These are phyloP conservation scores for Clonostachys sp. DNA, from an alignment of 2,329 filamentous ascomycete species.

Conservation along the genomic window DNA sequence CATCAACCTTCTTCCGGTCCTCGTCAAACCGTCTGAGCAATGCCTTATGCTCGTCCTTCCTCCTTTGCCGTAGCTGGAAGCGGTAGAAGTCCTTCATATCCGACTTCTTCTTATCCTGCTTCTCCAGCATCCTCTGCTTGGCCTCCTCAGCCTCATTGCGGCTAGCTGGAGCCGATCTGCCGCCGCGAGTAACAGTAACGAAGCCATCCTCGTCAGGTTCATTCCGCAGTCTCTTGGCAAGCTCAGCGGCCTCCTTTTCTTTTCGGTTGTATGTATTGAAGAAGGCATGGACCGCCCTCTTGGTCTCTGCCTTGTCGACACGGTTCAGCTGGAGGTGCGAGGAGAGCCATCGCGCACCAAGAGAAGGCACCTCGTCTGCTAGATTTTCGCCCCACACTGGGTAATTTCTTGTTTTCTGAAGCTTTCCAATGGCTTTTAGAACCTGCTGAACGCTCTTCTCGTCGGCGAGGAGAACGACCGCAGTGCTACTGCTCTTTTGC, in stretches of 20 bases:
- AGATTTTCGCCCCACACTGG: constrained; percentile 67
- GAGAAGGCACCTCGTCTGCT: constrained; percentile 44
- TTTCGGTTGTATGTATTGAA: constrained; percentile 76
- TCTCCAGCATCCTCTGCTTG: constrained; percentile 55
- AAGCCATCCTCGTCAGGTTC: constrained; percentile 95
- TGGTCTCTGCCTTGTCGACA: constrained; percentile 62
- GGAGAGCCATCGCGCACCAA: constrained; percentile 57
- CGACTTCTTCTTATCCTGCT: constrained; percentile 56
- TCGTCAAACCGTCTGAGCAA: constrained; percentile 70
- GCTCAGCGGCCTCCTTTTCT: constrained; percentile 59
- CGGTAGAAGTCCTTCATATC: constrained; percentile 74
- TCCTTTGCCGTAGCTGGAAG: constrained; percentile 75
- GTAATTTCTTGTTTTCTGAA: constrained; percentile 52
- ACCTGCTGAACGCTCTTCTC: constrained; percentile 70
- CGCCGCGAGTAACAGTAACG: constrained; percentile 81
- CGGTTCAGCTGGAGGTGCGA: constrained; percentile 68
- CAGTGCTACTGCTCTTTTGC: constrained; percentile 70
- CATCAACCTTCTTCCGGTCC: constrained; percentile 66
- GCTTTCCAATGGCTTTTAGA: constrained; percentile 68
- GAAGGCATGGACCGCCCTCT: constrained; percentile 75
- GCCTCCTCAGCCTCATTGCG: constrained; percentile 65
- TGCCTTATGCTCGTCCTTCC: constrained; percentile 68
- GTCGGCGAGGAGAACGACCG: constrained; percentile 81
- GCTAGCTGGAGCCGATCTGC: constrained; percentile 67
- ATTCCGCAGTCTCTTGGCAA: constrained; percentile 62